Percentiles rank a stretch among this genome's conserved stretches.
Conservation (phyloP, 108 stramenopile species). For the Skeletonema marinoi region DNA sequence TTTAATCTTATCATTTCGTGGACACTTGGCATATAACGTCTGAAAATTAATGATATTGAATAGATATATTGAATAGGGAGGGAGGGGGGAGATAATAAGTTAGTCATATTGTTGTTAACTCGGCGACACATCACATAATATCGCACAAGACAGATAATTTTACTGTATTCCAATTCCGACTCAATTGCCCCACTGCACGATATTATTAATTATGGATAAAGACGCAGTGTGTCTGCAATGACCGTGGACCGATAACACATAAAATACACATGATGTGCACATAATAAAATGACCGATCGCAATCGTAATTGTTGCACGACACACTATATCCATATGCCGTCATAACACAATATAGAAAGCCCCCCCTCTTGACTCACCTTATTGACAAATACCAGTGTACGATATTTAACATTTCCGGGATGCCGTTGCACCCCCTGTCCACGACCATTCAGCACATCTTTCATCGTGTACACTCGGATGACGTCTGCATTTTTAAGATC, state of each 20-base stretch:
- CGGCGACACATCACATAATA: neutral
- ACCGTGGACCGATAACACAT: neutral
- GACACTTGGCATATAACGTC: constrained; percentile 38
- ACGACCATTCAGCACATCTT: constrained; percentile 44
- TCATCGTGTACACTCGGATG: neutral
- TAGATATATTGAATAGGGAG: neutral
- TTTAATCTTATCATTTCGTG: constrained; percentile 38
- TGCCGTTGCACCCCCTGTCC: constrained; percentile 53
- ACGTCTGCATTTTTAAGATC: neutral
- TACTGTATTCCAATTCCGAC: neutral
- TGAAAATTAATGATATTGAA: neutral
- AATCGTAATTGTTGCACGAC: neutral
- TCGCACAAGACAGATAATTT: neutral
- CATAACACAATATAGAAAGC: too few species aligned
- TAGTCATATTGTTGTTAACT: neutral
- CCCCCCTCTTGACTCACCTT: constrained; percentile 17
- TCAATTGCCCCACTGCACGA: neutral
- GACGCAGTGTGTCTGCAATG: neutral
- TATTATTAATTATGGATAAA: neutral
- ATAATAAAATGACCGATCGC: neutral
- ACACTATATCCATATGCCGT: too few species aligned
- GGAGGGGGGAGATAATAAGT: neutral
- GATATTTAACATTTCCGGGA: constrained; percentile 47
- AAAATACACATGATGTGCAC: neutral
- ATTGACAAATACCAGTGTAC: constrained; percentile 39